Percentiles rank a stretch among this genome's conserved stretches.
These are phyloP conservation scores for Phaeomoniella chlamydospora DNA, from an alignment of 2,329 filamentous ascomycete species.

Conservation along the genomic window DNA sequence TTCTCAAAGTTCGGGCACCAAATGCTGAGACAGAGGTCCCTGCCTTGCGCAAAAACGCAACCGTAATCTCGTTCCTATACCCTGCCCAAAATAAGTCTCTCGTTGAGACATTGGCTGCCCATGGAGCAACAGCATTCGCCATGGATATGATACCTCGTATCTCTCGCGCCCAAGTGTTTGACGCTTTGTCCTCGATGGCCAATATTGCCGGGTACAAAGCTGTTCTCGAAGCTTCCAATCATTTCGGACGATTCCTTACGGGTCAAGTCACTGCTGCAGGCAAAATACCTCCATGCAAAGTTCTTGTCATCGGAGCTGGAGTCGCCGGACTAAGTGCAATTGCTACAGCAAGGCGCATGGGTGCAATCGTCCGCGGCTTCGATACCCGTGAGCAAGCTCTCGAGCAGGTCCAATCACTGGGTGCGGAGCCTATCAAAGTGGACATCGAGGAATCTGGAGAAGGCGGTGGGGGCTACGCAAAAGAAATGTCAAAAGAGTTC, in stretches of 20 bases:
- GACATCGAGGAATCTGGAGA: constrained; percentile 72
- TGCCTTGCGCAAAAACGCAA: constrained; percentile 52
- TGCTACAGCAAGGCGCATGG: constrained; percentile 70
- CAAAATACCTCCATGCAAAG: constrained; percentile 80
- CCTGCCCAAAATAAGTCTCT: constrained; percentile 65
- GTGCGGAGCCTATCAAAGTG: constrained; percentile 81
- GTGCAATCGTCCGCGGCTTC: constrained; percentile 79
- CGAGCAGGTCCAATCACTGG: constrained; percentile 80
- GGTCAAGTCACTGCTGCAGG: constrained; percentile 84
- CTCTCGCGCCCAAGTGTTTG: constrained; percentile 75
- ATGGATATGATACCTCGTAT: constrained; percentile 92
- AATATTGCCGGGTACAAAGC: constrained; percentile 92
- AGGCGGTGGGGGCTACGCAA: constrained; percentile 75
- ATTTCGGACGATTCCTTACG: constrained; percentile 76
- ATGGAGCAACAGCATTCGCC: constrained; percentile 63
- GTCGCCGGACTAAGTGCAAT: constrained; percentile 83
- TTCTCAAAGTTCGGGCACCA: constrained; percentile 72
- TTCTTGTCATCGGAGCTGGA: constrained; percentile 78
- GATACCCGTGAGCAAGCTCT: constrained; percentile 79
- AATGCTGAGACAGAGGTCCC: constrained; percentile 53
- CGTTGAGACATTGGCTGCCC: constrained; percentile 56
- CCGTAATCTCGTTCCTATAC: constrained; percentile 71
- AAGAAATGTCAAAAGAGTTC: constrained; percentile 89
- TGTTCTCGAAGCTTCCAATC: constrained; percentile 76
- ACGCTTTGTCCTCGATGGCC: constrained; percentile 80